Conservation (phyloP, 768 basidiomycete species). For the Rhizopogon vesiculosus region DNA sequence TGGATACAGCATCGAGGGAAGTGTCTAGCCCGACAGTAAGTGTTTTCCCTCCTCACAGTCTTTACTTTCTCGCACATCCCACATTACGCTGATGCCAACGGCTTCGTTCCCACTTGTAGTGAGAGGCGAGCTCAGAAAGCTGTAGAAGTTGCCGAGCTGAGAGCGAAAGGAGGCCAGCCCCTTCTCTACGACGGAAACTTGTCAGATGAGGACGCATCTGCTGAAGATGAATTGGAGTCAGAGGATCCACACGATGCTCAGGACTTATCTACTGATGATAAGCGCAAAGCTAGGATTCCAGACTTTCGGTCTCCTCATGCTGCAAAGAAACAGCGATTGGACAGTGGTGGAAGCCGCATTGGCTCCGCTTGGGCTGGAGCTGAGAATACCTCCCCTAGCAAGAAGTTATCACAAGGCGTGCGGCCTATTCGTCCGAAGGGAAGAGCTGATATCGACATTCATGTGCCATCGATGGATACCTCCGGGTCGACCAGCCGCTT, state of each 20-base stretch:
- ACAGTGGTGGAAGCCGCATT: constrained; percentile 2
- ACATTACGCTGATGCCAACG: constrained; percentile 1
- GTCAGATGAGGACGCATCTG: constrained; percentile 26
- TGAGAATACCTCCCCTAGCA: constrained; percentile 10
- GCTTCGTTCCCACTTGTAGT: constrained; percentile 26
- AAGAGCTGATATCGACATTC: constrained; percentile 19
- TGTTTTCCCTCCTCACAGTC: constrained; percentile 16
- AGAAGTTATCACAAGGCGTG: constrained; percentile 16
- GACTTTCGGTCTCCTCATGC: constrained; percentile 14
- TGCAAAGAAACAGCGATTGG: constrained; percentile 20
- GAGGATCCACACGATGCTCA: constrained; percentile 27
- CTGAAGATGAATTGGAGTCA: constrained; percentile 32
- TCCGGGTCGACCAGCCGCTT: constrained; percentile 14
- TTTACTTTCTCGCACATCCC: not conserved
- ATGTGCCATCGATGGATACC: constrained; percentile 11
- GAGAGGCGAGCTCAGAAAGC: constrained; percentile 54
- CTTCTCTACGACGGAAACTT: constrained; percentile 23
- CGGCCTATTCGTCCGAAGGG: constrained; percentile 24
- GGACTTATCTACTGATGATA: constrained; percentile 18
- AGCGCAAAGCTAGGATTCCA: constrained; percentile 19
- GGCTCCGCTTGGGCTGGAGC: constrained; percentile 12
- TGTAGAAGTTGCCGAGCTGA: constrained; percentile 45
- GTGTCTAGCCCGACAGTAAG: constrained; percentile 68
- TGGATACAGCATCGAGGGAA: constrained; percentile 78
- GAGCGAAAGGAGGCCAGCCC: constrained; percentile 27